phyloP scores from a whole-genome alignment of 257 asterid species.

The Penstemon eatonii region DNA sequence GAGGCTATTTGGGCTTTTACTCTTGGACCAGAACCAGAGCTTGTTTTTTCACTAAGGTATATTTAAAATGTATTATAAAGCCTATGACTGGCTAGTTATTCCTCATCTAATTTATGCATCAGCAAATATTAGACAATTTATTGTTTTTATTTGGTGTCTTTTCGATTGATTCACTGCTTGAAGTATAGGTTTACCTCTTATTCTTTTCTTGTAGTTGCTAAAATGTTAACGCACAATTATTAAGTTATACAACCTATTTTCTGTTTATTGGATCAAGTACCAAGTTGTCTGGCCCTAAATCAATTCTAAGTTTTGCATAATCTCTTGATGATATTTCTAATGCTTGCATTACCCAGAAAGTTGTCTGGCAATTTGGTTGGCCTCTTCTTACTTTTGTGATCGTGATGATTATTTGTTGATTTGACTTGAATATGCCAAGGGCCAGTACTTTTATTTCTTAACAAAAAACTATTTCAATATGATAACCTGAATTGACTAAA shows the following conservation, averaged over 20 bases:
- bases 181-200: neutral
- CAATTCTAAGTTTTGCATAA: neutral
- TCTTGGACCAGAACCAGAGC: conserved; percentile 98
- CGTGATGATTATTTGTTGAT: neutral
- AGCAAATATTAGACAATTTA: conserved; percentile 6
- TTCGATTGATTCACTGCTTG: conserved; percentile 1
- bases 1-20: conserved; percentile 98
- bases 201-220: conserved; percentile 2
- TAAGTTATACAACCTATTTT: neutral
- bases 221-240: neutral
- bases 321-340: conserved; percentile 2
- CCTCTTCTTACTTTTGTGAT: conserved; percentile 11
- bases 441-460: neutral
- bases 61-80: conserved; percentile 5
- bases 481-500: neutral
- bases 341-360: neutral
- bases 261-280: conserved; percentile 17
- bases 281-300: conserved; percentile 4
- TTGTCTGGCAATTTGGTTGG: neutral
- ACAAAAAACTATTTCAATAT: conserved; percentile 6
- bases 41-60: conserved; percentile 81
- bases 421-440: neutral
- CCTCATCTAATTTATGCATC: neutral
- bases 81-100: conserved; percentile 18
- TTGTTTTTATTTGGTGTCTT: conserved; percentile 11